Conservation (phyloP, 2,329 filamentous ascomycete species). For the Tolypocladium sp. region DNA sequence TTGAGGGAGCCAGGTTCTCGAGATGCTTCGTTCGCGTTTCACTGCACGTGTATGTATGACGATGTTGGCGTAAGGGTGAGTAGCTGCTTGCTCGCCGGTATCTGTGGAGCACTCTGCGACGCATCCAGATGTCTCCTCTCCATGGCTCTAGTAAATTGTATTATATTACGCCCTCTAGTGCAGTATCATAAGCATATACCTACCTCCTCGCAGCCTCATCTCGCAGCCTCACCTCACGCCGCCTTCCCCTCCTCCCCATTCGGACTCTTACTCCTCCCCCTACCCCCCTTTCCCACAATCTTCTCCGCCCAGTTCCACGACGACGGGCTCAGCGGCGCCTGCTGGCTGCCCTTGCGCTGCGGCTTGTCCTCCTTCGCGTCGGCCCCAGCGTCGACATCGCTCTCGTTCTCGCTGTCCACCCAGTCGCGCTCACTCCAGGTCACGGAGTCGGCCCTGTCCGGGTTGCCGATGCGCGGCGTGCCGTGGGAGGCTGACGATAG, state of each 20-base stretch:
- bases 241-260: not conserved
- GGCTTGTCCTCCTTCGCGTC: conserved; percentile 9
- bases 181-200: not conserved
- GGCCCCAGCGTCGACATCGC: conserved; percentile 18
- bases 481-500: conserved; percentile 8
- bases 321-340: conserved; percentile 12
- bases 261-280: conserved; percentile 18
- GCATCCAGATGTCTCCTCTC: no score
- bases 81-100: no score
- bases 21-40: no score
- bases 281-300: conserved; percentile 36
- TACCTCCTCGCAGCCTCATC: not conserved
- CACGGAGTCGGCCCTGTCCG: conserved; percentile 39
- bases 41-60: no score
- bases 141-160: not conserved
- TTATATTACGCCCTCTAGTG: not conserved
- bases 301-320: conserved; percentile 46
- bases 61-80: no score
- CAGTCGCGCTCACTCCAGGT: conserved; percentile 61
- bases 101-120: no score
- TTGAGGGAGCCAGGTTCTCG: no score
- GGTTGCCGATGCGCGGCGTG: conserved; percentile 4
- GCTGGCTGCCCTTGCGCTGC: conserved; percentile 6
- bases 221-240: no score
- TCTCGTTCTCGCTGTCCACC: conserved; percentile 42